Evolutionary conservation across 2,329 filamentous ascomycete genomes (phyloP).

Genomic region (Rachicladosporium sp.): DNA sequence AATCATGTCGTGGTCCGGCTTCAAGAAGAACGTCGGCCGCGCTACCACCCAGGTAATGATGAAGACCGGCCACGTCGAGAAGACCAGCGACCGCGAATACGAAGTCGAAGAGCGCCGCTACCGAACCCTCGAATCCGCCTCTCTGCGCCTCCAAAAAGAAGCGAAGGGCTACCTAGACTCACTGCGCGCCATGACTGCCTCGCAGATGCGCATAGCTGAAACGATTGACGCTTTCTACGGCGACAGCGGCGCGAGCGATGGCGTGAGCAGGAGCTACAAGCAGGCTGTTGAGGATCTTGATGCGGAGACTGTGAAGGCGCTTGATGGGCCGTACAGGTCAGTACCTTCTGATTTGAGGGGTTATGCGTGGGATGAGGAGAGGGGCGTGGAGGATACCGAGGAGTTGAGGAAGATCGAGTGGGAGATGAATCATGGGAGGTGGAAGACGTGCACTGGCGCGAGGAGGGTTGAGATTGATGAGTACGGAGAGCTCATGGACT

Average conservation of each 20-base stretch:
- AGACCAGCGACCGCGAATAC: constrained; percentile 96
- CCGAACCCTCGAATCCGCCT: constrained; percentile 92
- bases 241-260: constrained; percentile 85
- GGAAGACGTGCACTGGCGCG: constrained; percentile 9
- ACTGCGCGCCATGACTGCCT: constrained; percentile 94
- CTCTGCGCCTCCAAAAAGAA: constrained; percentile 86
- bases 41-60: constrained; percentile 99
- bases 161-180: constrained; percentile 97
- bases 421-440: constrained; percentile 15
- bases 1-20: constrained; percentile 49
- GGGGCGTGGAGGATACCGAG: constrained; percentile 7
- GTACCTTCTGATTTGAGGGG: constrained; percentile 12
- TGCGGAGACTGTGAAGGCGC: constrained; percentile 93
- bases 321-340: constrained; percentile 87
- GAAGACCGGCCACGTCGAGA: constrained; percentile 98
- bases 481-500: constrained; percentile 19
- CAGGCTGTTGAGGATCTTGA: constrained; percentile 96
- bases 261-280: constrained; percentile 93
- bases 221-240: constrained; percentile 99
- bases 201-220: constrained; percentile 97
- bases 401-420: constrained; percentile 14
- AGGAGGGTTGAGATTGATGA: constrained; percentile 4
- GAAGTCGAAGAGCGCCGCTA: constrained; percentile 90
- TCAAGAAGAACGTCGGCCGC: constrained; percentile 56
- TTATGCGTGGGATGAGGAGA: constrained; percentile 10